phyloP scores from a whole-genome alignment of 1,139 yeast species.

The Candida sojae region DNA sequence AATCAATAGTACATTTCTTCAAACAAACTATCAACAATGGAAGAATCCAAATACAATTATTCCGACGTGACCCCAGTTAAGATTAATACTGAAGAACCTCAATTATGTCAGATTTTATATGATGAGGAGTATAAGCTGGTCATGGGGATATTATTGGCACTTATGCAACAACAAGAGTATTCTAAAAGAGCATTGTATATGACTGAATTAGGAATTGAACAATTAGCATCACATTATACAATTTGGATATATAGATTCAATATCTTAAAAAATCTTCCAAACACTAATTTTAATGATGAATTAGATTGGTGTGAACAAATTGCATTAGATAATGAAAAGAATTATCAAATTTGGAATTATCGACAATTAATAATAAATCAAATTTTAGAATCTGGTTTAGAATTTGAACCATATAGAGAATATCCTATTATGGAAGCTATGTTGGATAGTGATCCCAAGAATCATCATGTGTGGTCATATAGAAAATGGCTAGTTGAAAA shows the following conservation, averaged over 20 bases:
- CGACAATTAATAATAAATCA: slow-evolving; percentile 60
- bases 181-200: slow-evolving; percentile 71
- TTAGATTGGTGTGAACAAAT: slow-evolving; percentile 77
- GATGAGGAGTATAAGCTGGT: slow-evolving; percentile 64
- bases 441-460: slow-evolving; percentile 78
- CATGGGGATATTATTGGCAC: slow-evolving; percentile 63
- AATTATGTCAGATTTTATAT: slow-evolving; percentile 77
- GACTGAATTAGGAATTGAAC: slow-evolving; percentile 61
- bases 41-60: slow-evolving; percentile 20
- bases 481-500: slow-evolving; percentile 73
- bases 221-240: slow-evolving; percentile 89
- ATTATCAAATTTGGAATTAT: slow-evolving; percentile 96
- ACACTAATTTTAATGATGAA: slow-evolving; percentile 46
- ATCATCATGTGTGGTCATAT: slow-evolving; percentile 96
- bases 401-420: slow-evolving; percentile 55
- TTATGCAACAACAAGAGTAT: slow-evolving; percentile 61
- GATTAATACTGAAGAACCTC: slow-evolving; percentile 49
- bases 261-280: slow-evolving; percentile 44
- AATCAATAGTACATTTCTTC: not conserved
- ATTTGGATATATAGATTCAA: slow-evolving; percentile 81
- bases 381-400: slow-evolving; percentile 20
- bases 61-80: slow-evolving; percentile 44
- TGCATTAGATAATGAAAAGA: slow-evolving; percentile 79
- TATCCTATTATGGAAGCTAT: slow-evolving; percentile 63
- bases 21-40: slow-evolving; percentile 3